Percentiles rank a stretch among this genome's conserved stretches.
Evolutionary conservation across 805 yeast genomes (phyloP).

Genomic region (Hanseniaspora guilliermondii): DNA sequence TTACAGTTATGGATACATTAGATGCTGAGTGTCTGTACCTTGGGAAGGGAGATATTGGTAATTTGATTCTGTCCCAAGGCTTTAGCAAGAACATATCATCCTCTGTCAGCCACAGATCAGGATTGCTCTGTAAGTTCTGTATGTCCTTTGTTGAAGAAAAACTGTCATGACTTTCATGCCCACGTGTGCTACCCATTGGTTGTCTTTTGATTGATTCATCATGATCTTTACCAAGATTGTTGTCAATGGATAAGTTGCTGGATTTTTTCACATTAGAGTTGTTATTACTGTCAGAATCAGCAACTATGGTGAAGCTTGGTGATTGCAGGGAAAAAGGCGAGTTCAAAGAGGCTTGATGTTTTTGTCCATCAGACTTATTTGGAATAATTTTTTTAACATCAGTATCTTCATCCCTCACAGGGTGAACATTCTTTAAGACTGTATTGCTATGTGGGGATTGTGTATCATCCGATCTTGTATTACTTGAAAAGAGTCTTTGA

Average conservation of each 20-base stretch:
- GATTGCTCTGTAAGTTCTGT: background rate
- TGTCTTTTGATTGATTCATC: background rate
- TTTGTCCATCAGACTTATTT: background rate
- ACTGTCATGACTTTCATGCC: background rate
- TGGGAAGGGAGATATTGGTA: slow-evolving; percentile 77
- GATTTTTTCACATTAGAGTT: background rate
- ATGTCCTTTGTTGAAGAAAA: background rate
- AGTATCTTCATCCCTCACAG: background rate
- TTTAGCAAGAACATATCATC: slow-evolving; percentile 10
- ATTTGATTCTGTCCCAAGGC: slow-evolving; percentile 58
- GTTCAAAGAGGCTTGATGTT: background rate
- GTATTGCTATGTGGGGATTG: background rate
- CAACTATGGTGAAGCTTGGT: slow-evolving; percentile 12
- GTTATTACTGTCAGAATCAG: background rate
- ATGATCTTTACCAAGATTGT: background rate
- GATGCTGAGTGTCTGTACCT: slow-evolving; percentile 83
- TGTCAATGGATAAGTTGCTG: background rate
- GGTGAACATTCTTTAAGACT: background rate
- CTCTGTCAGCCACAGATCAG: slow-evolving; percentile 11
- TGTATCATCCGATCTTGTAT: background rate
- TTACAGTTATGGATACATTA: slow-evolving; percentile 54
- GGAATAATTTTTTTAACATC: background rate
- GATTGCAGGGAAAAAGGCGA: slow-evolving; percentile 12
- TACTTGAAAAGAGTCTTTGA: background rate
- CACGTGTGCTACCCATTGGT: background rate